Conservation (phyloP, 352 stramenopile genomes). For the Pythium scleroteichum region DNA sequence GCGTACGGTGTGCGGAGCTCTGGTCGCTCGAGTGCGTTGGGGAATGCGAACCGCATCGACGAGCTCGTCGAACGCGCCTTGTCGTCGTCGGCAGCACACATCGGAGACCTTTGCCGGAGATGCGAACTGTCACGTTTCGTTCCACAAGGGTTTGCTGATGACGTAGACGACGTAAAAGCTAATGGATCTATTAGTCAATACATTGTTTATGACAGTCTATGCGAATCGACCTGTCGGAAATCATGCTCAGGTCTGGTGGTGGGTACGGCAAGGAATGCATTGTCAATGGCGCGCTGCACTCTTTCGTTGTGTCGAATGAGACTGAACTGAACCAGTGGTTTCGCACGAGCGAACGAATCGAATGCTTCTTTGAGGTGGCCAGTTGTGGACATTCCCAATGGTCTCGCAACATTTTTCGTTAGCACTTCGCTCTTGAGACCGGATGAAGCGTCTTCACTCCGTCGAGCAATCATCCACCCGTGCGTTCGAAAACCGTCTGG, state of each 20-base stretch:
- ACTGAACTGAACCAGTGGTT: conserved; percentile 7
- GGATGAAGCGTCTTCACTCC: neutral
- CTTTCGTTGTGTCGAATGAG: conserved; percentile 6
- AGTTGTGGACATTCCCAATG: neutral
- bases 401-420: neutral
- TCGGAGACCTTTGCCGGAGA: neutral
- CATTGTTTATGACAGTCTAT: too few relatives aligned
- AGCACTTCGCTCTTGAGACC: neutral
- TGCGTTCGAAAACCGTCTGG: conserved; percentile 1
- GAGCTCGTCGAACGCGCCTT: neutral
- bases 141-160: too few relatives aligned
- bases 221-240: too few relatives aligned
- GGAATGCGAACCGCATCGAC: conserved; percentile 16
- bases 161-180: too few relatives aligned
- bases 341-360: neutral
- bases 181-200: too few relatives aligned
- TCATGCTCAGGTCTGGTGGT: too few relatives aligned
- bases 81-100: too few relatives aligned
- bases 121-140: too few relatives aligned
- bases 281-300: conserved; percentile 11
- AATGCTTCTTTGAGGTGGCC: neutral
- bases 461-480: conserved; percentile 8
- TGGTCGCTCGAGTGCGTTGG: conserved; percentile 20
- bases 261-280: neutral
- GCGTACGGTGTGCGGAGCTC: conserved; percentile 36